Base-by-base conservation (phyloP, 371 early-diverging fungal species). In the Rhizopus delemar region DNA sequence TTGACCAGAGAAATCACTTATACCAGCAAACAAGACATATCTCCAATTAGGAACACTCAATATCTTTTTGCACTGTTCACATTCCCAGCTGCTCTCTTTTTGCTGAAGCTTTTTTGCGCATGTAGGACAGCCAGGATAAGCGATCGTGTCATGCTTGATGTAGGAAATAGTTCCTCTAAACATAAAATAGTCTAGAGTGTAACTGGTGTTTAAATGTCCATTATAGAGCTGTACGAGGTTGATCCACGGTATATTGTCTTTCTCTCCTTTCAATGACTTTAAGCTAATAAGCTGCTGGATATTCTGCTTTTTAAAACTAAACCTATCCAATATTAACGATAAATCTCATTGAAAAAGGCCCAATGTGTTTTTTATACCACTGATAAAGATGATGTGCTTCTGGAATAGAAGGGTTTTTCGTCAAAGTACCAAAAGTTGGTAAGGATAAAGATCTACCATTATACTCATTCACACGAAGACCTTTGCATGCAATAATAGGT, bases 51-150 rank as follows among this genome's bases (percentile, higher is more conserved):
- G 95, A 0, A 67, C 69, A 3, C 82, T 82, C 61, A 69, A 88
- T 3, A 71, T 61, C 56, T 78, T 79, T 62, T 87, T 77, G 71
- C 98, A 98, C 67, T 93, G 95, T 60, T 96, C 97, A 70, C 99
- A 99, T 46, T 92, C 73, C 96, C 95, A 98, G n/a, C 80, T 77
- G 41, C 32, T 53, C 8, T 52, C 74, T 5, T 57, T 69, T 31
- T 87, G 85, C 43, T 85, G 77, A 9, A 75, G 73, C 85, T 98
- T 98, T 76, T 97, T 98, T 65, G 83, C 89, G 71, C 98, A 98
- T 22, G 75, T 83, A 15, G 91, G 93, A 75, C 97, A 98, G 3
- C 90, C 89, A 34, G 98, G 90, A 73, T 97, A 99, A 55, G 78
- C 80, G 35, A 83, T 46, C 57, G 70, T 87, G 31, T 90, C 90